A percentile compares a stretch with the other conserved stretches of the same genome.
Evolutionary conservation across 208 protist genomes (phyloP).

Genomic region (Leptomonas seymouri): DNA sequence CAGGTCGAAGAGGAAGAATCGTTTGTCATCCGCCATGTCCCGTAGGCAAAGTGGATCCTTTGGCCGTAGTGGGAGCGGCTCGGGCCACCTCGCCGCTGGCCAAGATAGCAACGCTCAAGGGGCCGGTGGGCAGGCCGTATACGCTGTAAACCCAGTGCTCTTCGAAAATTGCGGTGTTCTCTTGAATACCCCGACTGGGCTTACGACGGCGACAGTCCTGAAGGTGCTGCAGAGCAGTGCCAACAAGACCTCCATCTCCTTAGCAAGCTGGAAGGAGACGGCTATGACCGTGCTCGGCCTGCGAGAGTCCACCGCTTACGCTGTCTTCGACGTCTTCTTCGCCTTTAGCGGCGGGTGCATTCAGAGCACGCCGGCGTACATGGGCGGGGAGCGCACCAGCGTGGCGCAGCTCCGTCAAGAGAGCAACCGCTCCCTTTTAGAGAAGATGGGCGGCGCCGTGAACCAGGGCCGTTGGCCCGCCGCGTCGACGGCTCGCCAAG

Average conservation of each 20-base stretch:
- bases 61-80: conserved; percentile 28
- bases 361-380: conserved; percentile 58
- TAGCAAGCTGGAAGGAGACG: conserved; percentile 79
- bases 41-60: conserved; percentile 32
- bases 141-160: conserved; percentile 83
- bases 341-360: conserved; percentile 82
- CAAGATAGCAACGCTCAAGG: conserved; percentile 19
- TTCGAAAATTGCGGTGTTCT: conserved; percentile 86
- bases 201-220: conserved; percentile 79
- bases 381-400: conserved; percentile 46
- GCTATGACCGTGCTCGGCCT: conserved; percentile 70
- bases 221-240: conserved; percentile 67
- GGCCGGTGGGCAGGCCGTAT: conserved; percentile 54
- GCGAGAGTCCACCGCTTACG: conserved; percentile 64
- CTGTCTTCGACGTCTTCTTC: conserved; percentile 90
- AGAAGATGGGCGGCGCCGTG: conserved; percentile 85
- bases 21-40: conserved; percentile 9
- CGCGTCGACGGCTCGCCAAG: conserved; percentile 66
- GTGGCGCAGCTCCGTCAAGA: conserved; percentile 84
- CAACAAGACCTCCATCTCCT: conserved; percentile 76
- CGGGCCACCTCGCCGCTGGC: conserved; percentile 15
- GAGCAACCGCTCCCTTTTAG: conserved; percentile 71
- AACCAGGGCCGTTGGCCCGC: conserved; percentile 73
- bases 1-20: not conserved
- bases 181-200: conserved; percentile 62